Base-by-base conservation (phyloP, 2,329 filamentous ascomycete species). In the Fusarium sp. region DNA sequence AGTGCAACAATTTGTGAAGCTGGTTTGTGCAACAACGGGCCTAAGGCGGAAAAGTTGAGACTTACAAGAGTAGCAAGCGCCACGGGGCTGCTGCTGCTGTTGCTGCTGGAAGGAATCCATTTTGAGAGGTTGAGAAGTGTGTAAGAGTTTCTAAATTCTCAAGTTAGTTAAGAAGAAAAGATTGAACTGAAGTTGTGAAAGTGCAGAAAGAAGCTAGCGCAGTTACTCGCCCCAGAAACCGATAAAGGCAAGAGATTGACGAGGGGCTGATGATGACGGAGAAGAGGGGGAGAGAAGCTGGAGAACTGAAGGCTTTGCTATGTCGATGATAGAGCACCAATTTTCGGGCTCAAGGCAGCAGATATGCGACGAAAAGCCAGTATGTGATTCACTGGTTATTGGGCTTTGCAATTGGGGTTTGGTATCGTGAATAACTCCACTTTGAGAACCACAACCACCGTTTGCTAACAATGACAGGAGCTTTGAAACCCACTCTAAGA, bases 51-150 rank as follows among this genome's bases (percentile, higher is more conserved):
- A 55, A 40, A 46, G 22, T n/a, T 27, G 22, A 49, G 27, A 82
- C 83, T 83, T 75, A 85, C 83, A 85, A 73, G 82, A 84, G 78
- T 86, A 87, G 81, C 85, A 87, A 70, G 83, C 81, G 75, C 84
- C 83, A 69, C 80, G 81, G 60, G 77, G 71, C 68, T 74, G 65
- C 60, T 61, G 61, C 59, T 64, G 61, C 42, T 57, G 52, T 14
- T 66, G 63, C 62, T 66, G 63, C 48, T 66, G 63, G 48, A 61
- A 67, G 57, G 63, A 73, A 72, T 86, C 83, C 84, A 86, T 86
- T 75, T 74, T 79, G 71, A 65, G 51, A 30, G 34, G 55, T 62
- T 71, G 48, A 42, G 57, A 40, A 27, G 47, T 68, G 24, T 56
- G 58, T 52, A 54, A 51, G 32, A 30, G 63, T 55, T 60, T 75